Percentiles rank a stretch among this genome's conserved stretches.
Evolutionary conservation across 495 filamentous ascomycete genomes (phyloP).

Genomic region (Emericellopsis terricola): DNA sequence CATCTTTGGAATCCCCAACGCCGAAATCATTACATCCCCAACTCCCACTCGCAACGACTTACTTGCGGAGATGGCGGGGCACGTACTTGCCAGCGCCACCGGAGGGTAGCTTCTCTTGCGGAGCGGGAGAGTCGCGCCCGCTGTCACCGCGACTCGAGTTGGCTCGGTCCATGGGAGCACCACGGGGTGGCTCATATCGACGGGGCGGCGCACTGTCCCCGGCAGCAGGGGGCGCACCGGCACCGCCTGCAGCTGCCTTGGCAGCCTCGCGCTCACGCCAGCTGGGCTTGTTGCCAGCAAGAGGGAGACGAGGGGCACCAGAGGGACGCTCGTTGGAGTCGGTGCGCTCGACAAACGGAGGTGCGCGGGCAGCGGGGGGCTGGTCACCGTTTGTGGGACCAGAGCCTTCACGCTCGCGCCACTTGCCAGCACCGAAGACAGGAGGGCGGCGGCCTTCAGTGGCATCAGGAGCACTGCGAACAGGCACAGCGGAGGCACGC

Average conservation of each 20-base stretch:
- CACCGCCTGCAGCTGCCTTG: constrained; percentile 24
- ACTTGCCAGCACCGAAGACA: constrained; percentile 11
- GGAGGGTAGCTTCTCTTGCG: constrained; percentile 20
- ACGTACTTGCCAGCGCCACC: constrained; percentile 27
- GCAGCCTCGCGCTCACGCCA: constrained; percentile 80
- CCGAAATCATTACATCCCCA: too few relatives aligned
- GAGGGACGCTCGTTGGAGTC: constrained; percentile 35
- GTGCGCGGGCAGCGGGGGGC: constrained; percentile 9
- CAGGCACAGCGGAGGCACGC: constrained; percentile 7
- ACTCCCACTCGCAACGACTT: too few relatives aligned
- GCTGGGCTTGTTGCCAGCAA: constrained; percentile 44
- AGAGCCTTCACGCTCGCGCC: constrained; percentile 26
- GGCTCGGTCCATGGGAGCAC: constrained; percentile 10
- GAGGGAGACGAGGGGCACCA: constrained; percentile 48
- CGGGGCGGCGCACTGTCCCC: too few relatives aligned
- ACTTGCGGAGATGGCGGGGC: constrained; percentile 13
- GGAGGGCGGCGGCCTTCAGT: constrained; percentile 12
- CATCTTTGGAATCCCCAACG: too few relatives aligned
- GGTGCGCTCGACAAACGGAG: constrained; percentile 24
- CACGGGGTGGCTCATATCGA: constrained; percentile 7
- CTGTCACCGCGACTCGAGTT: constrained; percentile 14
- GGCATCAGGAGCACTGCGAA: constrained; percentile 12
- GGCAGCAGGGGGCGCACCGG: constrained; percentile 10
- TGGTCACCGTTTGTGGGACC: constrained; percentile 5
- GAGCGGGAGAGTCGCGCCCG: constrained; percentile 8